phyloP scores from a whole-genome alignment of 148 eudicot genomes.

The Polygonum maritimum region DNA sequence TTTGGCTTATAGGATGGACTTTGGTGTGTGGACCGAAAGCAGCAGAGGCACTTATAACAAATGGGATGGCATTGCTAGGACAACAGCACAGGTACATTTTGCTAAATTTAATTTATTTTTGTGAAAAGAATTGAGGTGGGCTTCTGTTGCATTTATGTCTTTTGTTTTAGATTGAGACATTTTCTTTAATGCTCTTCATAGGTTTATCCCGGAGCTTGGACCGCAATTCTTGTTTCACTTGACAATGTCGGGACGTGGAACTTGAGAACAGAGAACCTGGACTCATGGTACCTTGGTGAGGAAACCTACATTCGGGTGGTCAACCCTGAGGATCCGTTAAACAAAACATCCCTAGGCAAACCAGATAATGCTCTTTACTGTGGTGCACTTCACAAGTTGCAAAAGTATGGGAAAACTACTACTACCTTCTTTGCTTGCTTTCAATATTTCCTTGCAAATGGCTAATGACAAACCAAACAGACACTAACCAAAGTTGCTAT shows the following conservation, averaged over 20 bases:
- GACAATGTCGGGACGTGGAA: constrained; percentile 97
- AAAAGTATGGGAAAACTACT: constrained; percentile 42
- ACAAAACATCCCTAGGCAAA: constrained; percentile 67
- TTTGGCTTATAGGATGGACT: constrained; percentile 64
- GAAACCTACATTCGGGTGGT: constrained; percentile 79
- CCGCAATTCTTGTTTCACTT: constrained; percentile 78
- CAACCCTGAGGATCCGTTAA: constrained; percentile 51
- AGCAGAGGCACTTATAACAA: constrained; percentile 96
- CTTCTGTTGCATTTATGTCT: background rate
- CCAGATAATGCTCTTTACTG: constrained; percentile 83
- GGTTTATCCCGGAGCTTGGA: constrained; percentile 99
- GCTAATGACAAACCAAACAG: background rate
- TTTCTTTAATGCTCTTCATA: constrained; percentile 12
- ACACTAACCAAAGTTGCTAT: background rate
- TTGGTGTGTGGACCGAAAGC: constrained; percentile 79
- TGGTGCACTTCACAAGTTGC: constrained; percentile 62
- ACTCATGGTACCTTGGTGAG: constrained; percentile 95
- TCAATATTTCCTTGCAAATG: background rate
- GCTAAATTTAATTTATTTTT: background rate
- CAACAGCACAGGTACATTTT: constrained; percentile 66
- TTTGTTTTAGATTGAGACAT: too few species aligned
- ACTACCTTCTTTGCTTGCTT: background rate
- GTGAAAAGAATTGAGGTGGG: background rate
- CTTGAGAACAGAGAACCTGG: constrained; percentile 83
- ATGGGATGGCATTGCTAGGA: constrained; percentile 97